Evolutionary conservation across 305 asterid species (phyloP), one percentile per base, ranked within the genome.

Genomic region (Rubia peregrina): DNA sequence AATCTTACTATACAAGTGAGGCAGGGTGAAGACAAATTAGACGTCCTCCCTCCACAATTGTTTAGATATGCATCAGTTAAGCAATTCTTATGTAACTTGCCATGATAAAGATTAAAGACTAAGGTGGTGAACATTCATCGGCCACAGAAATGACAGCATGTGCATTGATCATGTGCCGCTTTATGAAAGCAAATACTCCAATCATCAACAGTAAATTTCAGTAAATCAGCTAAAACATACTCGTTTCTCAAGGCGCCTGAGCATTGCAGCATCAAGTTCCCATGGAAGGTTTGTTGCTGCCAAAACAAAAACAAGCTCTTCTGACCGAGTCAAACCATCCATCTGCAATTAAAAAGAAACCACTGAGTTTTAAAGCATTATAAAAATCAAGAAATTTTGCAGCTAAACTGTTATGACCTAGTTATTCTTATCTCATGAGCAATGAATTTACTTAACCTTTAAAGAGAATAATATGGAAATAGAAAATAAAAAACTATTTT

Each of bases 191-290:
- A 11, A 65, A 9, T 5, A 24, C 10, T 22, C 41, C 53, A 66
- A 41, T 5, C 22, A 66, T 72, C 9, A 59, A 36, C 53, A 26
- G 42, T 17, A 61, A 12, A 19, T 40, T 5, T 4, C 56, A 13
- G 26, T 48, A 51, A 42, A 65, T 73, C 11, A 33, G 40, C 9
- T 53, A 65, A 72, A 72, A 53, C 48, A 65, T 81, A 89, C 97
- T 90, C 97, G 87, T 82, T 93, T 93, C 77, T 93, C 97, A 46
- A 93, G 98, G 75, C 97, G 98, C 84, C 98, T 85, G 66, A 93
- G 98, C 98, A 93, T 90, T 65, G 98, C 98, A 56, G 92, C 97
- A 83, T 93, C 98, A 68, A 93, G 86, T 76, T 93, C 98, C 98
- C 98, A 89, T 26, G 97, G 98, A 72, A 89, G 97, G 84, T 93